Conservation (phyloP, 2,329 filamentous ascomycete genomes). For the Colletotrichum limetticola region DNA sequence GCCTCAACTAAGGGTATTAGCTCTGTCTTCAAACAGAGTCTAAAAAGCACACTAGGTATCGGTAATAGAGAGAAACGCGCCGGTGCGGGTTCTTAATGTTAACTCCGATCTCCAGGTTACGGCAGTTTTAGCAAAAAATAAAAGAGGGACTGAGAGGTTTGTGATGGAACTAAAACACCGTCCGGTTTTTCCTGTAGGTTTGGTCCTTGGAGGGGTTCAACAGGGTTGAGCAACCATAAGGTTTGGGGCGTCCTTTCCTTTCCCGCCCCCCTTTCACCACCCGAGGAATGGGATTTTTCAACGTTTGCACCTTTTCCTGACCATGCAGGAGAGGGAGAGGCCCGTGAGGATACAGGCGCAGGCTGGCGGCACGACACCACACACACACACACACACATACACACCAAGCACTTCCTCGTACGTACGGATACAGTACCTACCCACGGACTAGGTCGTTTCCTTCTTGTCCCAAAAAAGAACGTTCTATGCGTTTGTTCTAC, state of each 20-base stretch:
- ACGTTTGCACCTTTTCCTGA: not conserved
- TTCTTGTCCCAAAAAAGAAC: not conserved
- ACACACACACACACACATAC: too few species aligned
- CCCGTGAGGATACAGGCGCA: too few species aligned
- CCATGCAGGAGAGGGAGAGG: not conserved
- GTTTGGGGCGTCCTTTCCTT: not conserved
- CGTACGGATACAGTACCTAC: not conserved
- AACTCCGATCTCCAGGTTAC: not conserved
- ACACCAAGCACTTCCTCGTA: not conserved
- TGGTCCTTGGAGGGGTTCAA: not conserved
- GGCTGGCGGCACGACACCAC: too few species aligned
- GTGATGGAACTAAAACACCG: too few species aligned
- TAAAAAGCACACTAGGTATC: not conserved
- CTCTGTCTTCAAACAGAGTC: not conserved
- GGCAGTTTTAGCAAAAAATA: too few species aligned
- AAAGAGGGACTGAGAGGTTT: too few species aligned
- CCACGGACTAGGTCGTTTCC: not conserved
- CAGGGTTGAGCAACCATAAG: not conserved
- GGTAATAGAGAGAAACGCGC: not conserved
- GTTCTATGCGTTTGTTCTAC: constrained; percentile 14
- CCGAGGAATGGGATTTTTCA: not conserved
- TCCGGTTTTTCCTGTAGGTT: not conserved
- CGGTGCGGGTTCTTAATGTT: not conserved
- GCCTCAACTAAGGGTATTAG: not conserved
- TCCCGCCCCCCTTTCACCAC: too few species aligned